A percentile compares a stretch with the other conserved stretches of the same genome.
Conservation (phyloP, 345 rosid species). For the Durio zibethinus region DNA sequence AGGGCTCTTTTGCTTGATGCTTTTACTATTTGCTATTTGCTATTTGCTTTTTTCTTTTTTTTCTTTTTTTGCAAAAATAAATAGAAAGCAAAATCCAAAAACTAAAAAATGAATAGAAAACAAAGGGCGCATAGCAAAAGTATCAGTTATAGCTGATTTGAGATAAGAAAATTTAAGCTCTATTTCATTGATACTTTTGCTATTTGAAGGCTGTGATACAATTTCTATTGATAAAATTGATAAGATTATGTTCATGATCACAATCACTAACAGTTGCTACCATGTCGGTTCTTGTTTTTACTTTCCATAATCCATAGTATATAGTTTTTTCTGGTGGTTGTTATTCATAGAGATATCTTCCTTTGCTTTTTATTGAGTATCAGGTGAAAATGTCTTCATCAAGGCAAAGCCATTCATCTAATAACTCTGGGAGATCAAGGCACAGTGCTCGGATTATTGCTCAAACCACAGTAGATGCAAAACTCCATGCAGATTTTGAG, state of each 20-base stretch:
- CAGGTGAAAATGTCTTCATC: slow-evolving; percentile 69
- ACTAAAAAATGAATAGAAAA: background rate
- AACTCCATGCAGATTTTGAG: slow-evolving; percentile 86
- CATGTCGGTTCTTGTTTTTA: background rate
- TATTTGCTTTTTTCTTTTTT: too few relatives aligned
- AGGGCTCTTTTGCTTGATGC: background rate
- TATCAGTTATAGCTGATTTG: too few relatives aligned
- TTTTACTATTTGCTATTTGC: too few relatives aligned
- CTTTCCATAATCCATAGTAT: background rate
- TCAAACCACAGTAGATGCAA: slow-evolving; percentile 90
- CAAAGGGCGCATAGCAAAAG: background rate
- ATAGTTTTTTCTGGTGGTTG: background rate
- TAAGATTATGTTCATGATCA: background rate
- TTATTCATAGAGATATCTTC: background rate
- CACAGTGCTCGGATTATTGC: slow-evolving; percentile 48
- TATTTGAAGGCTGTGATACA: background rate
- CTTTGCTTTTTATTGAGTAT: background rate
- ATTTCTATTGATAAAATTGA: background rate
- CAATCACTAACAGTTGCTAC: background rate
- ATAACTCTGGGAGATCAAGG: slow-evolving; percentile 66
- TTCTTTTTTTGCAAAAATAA: background rate
- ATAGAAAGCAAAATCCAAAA: background rate
- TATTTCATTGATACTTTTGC: too few relatives aligned
- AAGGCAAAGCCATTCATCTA: slow-evolving; percentile 72
- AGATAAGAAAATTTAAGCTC: too few relatives aligned